Conservation (phyloP, 1,284 basidiomycete species). For the Heterobasidion occidentale region DNA sequence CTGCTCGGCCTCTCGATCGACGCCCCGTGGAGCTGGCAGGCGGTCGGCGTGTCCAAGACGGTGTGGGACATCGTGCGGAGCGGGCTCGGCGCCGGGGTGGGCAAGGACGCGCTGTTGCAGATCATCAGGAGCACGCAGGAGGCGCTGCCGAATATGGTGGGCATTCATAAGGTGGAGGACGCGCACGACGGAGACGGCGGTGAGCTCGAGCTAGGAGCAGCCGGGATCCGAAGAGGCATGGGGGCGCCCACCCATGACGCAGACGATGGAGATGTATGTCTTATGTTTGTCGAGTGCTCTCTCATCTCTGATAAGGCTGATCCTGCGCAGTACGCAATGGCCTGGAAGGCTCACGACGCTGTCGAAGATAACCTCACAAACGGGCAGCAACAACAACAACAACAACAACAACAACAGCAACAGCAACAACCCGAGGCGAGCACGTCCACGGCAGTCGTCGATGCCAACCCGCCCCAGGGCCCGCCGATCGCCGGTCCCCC, state of each 20-base stretch:
- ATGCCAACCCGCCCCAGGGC: constrained; percentile 7
- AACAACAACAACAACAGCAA: neutral
- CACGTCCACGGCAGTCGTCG: constrained; percentile 3
- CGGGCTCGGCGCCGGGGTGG: constrained; percentile 43
- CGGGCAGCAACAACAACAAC: constrained; percentile 4
- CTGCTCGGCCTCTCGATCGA: constrained; percentile 38
- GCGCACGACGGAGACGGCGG: constrained; percentile 24
- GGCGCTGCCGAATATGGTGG: constrained; percentile 32
- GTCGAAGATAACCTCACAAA: neutral
- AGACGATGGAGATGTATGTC: constrained; percentile 3
- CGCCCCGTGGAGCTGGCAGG: constrained; percentile 67
- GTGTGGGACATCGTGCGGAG: constrained; percentile 65
- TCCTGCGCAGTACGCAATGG: constrained; percentile 7
- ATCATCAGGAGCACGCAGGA: constrained; percentile 46
- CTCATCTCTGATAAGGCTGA: neutral
- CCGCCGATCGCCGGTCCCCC: constrained; percentile 3
- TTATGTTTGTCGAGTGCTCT: neutral
- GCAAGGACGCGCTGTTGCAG: constrained; percentile 49
- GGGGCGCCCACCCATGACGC: constrained; percentile 14
- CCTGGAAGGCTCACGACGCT: constrained; percentile 7
- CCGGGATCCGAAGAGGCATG: constrained; percentile 16
- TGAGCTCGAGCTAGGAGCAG: constrained; percentile 18
- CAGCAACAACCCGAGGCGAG: constrained; percentile 5
- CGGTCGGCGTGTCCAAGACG: constrained; percentile 54
- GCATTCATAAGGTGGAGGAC: constrained; percentile 22